phyloP scores from a whole-genome alignment of 1,139 yeast genomes.

The Lodderomyces orthopsilosis region DNA sequence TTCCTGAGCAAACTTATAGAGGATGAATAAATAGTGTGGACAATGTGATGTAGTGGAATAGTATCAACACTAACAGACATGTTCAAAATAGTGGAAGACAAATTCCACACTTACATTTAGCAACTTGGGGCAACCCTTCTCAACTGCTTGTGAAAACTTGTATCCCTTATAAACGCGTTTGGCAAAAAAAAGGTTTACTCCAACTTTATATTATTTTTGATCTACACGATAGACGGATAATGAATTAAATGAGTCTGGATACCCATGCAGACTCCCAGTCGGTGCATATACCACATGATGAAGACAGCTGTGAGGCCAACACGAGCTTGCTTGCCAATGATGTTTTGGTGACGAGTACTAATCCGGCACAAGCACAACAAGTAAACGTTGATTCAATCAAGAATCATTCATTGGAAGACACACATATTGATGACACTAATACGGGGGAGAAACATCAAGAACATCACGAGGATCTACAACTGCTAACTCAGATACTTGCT shows the following conservation, averaged over 20 bases:
- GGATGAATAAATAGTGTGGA: too few species aligned
- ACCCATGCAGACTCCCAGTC: neutral
- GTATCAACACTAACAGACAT: too few species aligned
- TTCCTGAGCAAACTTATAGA: too few species aligned
- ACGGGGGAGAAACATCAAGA: neutral
- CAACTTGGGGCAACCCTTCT: too few species aligned
- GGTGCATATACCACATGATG: neutral
- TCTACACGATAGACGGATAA: neutral
- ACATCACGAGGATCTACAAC: neutral
- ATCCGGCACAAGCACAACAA: neutral
- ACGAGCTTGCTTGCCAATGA: neutral
- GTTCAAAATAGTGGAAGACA: too few species aligned
- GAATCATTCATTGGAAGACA: neutral
- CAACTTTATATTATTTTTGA: neutral
- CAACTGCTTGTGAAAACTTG: too few species aligned
- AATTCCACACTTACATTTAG: too few species aligned
- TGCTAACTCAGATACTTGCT: neutral
- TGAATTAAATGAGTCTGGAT: neutral
- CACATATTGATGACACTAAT: neutral
- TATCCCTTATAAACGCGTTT: too few species aligned
- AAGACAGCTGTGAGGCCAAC: neutral
- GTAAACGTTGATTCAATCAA: neutral
- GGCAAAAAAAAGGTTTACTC: neutral
- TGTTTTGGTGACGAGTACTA: neutral
- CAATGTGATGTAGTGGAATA: too few species aligned